Conservation (phyloP, 805 yeast species). For the Lachancea mirantina region DNA sequence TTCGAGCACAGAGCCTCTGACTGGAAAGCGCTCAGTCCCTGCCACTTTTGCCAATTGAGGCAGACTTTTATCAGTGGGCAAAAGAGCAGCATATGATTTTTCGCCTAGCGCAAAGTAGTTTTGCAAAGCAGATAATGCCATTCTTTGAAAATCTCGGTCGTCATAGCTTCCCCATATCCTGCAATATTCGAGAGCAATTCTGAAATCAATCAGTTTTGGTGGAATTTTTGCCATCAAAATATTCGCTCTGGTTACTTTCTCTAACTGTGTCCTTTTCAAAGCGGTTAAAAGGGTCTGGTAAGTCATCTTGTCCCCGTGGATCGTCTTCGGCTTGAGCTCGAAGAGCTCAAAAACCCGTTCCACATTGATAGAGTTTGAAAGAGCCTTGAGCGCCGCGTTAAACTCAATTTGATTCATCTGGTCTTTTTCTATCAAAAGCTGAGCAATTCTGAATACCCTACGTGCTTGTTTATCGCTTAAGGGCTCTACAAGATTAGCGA, state of each 20-base stretch:
- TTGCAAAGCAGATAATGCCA: constrained; percentile 4
- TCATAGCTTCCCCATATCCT: constrained; percentile 16
- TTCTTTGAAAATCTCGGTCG: constrained; percentile 1
- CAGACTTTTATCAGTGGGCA: constrained; percentile 3
- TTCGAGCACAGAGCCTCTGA: constrained; percentile 1
- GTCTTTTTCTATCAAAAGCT: constrained; percentile 25
- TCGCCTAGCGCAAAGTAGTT: constrained; percentile 4
- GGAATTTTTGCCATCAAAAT: constrained; percentile 17
- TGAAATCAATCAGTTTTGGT: constrained; percentile 16
- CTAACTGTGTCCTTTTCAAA: too few relatives aligned
- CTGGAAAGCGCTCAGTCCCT: constrained; percentile 1
- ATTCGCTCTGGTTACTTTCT: constrained; percentile 14
- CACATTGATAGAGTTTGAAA: constrained; percentile 36
- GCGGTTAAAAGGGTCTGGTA: constrained; percentile 19
- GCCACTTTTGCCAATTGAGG: constrained; percentile 6
- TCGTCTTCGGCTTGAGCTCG: constrained; percentile 20
- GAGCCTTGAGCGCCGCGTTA: constrained; percentile 41
- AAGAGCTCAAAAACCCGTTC: constrained; percentile 35
- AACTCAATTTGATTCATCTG: constrained; percentile 36
- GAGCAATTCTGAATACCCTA: constrained; percentile 30
- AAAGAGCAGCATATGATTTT: neutral
- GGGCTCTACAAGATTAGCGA: constrained; percentile 30
- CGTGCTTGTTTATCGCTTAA: constrained; percentile 32
- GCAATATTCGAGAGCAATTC: constrained; percentile 21
- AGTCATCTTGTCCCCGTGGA: constrained; percentile 21